Conservation (phyloP, 306 rosid genomes). For the Rosa rugosa region DNA sequence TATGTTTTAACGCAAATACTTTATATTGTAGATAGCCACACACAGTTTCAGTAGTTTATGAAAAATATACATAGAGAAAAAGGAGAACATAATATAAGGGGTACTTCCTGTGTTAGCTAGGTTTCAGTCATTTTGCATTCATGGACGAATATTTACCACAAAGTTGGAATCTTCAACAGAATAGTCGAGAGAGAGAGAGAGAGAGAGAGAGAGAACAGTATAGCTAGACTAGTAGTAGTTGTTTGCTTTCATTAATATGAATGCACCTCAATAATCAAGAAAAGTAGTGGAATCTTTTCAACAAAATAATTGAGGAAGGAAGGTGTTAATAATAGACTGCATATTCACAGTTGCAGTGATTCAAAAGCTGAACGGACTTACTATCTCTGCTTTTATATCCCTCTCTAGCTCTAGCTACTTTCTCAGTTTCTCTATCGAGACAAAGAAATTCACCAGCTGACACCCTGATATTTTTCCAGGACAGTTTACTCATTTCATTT, state of each 20-base stretch:
- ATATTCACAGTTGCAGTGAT: conserved; percentile 29
- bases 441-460: conserved; percentile 10
- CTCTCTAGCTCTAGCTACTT: neutral
- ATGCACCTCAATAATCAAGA: conserved; percentile 28
- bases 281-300: conserved; percentile 34
- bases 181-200: conserved; percentile 1
- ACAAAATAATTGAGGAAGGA: conserved; percentile 45
- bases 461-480: neutral
- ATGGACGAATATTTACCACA: neutral
- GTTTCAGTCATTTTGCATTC: neutral
- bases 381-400: neutral
- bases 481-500: neutral
- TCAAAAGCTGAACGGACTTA: conserved; percentile 26
- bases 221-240: neutral
- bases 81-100: neutral
- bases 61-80: neutral
- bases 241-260: conserved; percentile 21
- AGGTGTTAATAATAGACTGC: conserved; percentile 9
- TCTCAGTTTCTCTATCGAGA: neutral
- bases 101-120: neutral
- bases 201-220: conserved; percentile 5
- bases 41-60: neutral
- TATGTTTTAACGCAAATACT: neutral
- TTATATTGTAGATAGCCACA: neutral
- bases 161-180: neutral